Base-by-base conservation (phyloP, 106 monocot species). In the Cymbidium sinense region DNA sequence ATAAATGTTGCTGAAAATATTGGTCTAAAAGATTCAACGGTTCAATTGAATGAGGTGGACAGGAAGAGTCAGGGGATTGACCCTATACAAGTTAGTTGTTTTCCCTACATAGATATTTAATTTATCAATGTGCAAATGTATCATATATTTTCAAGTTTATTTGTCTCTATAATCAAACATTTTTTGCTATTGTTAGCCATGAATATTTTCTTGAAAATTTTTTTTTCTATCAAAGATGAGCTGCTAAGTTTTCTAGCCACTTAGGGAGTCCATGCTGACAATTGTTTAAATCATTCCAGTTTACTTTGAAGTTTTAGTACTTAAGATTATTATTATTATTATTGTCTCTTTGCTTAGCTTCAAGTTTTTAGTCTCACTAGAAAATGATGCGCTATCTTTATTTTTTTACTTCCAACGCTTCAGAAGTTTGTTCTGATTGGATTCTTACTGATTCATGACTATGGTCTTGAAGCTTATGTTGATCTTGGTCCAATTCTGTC, bases 71-170 rank as follows among this genome's bases (percentile, higher is more conserved):
- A 61, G 58, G 23, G n/a, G 58, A 25, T 61, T 61, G 58, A 61
- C 58, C 58, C 58, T 61, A n/a, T 61, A 61, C 58, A 61, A 61
- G 58, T 61, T 61, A 61, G 58, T 61, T 25, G 3, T 25, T 61
- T n/a, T 5, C 58, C 21, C n/a, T 61, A 7, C 58, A 61, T 61
- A 6, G 58, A 12, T n/a, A n/a, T 39, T 39, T 39, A 39, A 20
- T 52, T 52, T 52, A 52, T 52, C 52, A 52, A 20, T 52, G 15
- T 52, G 52, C 52, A 15, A 52, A 19, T 52, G 52, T 52, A 2
- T 47, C 2, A 47, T 47, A 47, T 47, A 20, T 20, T 20, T 52
- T 2, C 52, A 52, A 52, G 52, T 52, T 52, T 52, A 52, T 52
- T 52, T 52, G 2, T 52, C 52, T 52, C 18, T 52, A 19, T 52